Base-by-base conservation (phyloP, 306 rosid species). In the Hippophae gyantsensis region DNA sequence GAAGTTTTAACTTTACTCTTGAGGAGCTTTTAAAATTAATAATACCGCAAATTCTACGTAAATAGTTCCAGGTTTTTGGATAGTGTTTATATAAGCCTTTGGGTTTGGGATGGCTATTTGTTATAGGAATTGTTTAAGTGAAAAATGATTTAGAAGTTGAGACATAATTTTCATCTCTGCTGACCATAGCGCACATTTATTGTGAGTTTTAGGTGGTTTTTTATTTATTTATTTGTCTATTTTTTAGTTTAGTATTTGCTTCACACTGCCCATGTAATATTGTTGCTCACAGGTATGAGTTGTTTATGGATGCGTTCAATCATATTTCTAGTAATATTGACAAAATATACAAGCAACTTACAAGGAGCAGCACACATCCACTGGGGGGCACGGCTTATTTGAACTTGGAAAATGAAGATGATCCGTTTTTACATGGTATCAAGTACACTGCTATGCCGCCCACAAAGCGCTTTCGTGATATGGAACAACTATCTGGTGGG, bases 361-460 rank as follows among this genome's bases (percentile, higher is more conserved):
- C 99, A 0, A 92, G 76, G 81, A 92, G 99, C 78, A 75, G 1
- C 81, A 88, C 96, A 25, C 96, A 88, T 74, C 99, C 95, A 14
- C 71, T 92, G 79, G 95, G 93, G 56, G 99, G 99, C 56, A 80
- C 96, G 23, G 93, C 99, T 13, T 92, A 88, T 70, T 59, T 92
- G 62, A 92, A 92, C 77, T 78, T 92, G 75, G 99, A 92, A 80
- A 92, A 88, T 62, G 99, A 92, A 9, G 99, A 92, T 47, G 99
- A 92, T 78, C 99, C 99, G 42, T 92, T 75, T 84, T 72, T 92
- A 61, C 93, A 88, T 74, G 99, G 99, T 57, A 88, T 85, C 66
- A 92, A 88, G 81, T 92, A 85, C 76, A 87, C 99, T 58, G 92
- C 95, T 56, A 92, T 92, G 99, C 99, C 99, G 61, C 99, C 99